These are phyloP conservation scores for Yarrowia keelungensis DNA, from an alignment of 805 yeast species.

Conservation along the genomic window DNA sequence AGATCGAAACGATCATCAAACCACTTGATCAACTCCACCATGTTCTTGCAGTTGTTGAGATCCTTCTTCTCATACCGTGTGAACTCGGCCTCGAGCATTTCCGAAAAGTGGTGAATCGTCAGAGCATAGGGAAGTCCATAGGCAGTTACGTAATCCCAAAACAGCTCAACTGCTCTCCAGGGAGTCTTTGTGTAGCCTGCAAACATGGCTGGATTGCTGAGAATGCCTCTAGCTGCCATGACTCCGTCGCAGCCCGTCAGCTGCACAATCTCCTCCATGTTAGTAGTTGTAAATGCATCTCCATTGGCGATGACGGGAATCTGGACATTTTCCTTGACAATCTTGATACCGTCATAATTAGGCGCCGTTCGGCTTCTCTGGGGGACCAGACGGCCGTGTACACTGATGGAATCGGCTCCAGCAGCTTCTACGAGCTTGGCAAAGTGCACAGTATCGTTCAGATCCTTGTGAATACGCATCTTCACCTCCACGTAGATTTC, in stretches of 20 bases:
- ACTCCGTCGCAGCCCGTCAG: slow-evolving; percentile 86
- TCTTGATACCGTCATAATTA: slow-evolving; percentile 78
- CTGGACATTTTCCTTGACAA: slow-evolving; percentile 60
- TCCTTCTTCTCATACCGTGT: slow-evolving; percentile 59
- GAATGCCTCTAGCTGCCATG: slow-evolving; percentile 92
- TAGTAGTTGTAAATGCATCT: slow-evolving; percentile 78
- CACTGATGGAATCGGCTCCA: slow-evolving; percentile 93
- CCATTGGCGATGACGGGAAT: slow-evolving; percentile 95
- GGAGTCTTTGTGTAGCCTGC: slow-evolving; percentile 77
- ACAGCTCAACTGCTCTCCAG: slow-evolving; percentile 87
- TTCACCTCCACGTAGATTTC: slow-evolving; percentile 85
- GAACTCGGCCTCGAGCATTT: slow-evolving; percentile 74
- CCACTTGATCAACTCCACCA: slow-evolving; percentile 79
- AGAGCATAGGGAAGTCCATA: slow-evolving; percentile 87
- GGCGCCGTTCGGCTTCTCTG: slow-evolving; percentile 88
- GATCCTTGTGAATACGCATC: slow-evolving; percentile 83
- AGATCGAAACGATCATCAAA: slow-evolving; percentile 74
- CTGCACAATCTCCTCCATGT: slow-evolving; percentile 66
- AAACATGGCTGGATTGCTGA: slow-evolving; percentile 87
- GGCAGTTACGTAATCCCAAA: slow-evolving; percentile 77
- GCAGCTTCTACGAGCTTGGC: slow-evolving; percentile 78
- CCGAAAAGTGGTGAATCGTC: slow-evolving; percentile 84
- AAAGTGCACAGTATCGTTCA: slow-evolving; percentile 72
- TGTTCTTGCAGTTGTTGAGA: slow-evolving; percentile 65
- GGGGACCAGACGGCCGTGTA: slow-evolving; percentile 87